Conservation (phyloP, 177 flowering plant species). For the Tripterygium wilfordii region DNA sequence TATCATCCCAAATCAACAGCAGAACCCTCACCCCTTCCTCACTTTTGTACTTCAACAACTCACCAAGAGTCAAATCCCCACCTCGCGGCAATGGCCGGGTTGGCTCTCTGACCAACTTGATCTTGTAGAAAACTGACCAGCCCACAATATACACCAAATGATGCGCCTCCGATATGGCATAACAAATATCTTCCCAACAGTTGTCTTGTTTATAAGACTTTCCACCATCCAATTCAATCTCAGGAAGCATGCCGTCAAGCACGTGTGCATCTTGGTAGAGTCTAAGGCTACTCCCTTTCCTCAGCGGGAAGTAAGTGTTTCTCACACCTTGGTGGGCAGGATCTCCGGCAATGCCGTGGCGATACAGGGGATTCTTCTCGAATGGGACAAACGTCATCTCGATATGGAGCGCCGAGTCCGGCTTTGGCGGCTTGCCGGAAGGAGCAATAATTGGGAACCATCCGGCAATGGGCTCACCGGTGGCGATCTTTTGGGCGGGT, state of each 20-base stretch:
- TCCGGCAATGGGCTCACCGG: slow-evolving; percentile 43
- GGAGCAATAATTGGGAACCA: slow-evolving; percentile 51
- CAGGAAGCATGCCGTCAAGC: slow-evolving; percentile 33
- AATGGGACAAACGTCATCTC: slow-evolving; percentile 48
- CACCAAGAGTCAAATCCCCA: slow-evolving; percentile 76
- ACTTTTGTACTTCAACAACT: slow-evolving; percentile 84
- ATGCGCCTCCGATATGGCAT: slow-evolving; percentile 85
- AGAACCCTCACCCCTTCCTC: slow-evolving; percentile 90
- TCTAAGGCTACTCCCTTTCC: slow-evolving; percentile 55
- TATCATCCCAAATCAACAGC: slow-evolving; percentile 92
- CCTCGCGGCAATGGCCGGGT: slow-evolving; percentile 52
- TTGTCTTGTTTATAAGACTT: slow-evolving; percentile 31
- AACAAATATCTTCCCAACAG: slow-evolving; percentile 96
- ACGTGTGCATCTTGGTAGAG: slow-evolving; percentile 91
- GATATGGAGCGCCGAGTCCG: slow-evolving; percentile 35
- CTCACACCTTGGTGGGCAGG: slow-evolving; percentile 47
- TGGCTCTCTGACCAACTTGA: slow-evolving; percentile 76
- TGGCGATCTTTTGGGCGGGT: slow-evolving; percentile 32
- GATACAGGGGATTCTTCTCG: slow-evolving; percentile 43
- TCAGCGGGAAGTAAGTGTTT: slow-evolving; percentile 63
- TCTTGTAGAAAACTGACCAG: slow-evolving; percentile 82
- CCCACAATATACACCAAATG: slow-evolving; percentile 84
- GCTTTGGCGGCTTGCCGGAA: slow-evolving; percentile 50
- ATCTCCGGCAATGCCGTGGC: slow-evolving; percentile 44
- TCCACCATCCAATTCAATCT: slow-evolving; percentile 59